Base-by-base conservation (phyloP, 2,329 filamentous ascomycete genomes). In the Venturia effusa region DNA sequence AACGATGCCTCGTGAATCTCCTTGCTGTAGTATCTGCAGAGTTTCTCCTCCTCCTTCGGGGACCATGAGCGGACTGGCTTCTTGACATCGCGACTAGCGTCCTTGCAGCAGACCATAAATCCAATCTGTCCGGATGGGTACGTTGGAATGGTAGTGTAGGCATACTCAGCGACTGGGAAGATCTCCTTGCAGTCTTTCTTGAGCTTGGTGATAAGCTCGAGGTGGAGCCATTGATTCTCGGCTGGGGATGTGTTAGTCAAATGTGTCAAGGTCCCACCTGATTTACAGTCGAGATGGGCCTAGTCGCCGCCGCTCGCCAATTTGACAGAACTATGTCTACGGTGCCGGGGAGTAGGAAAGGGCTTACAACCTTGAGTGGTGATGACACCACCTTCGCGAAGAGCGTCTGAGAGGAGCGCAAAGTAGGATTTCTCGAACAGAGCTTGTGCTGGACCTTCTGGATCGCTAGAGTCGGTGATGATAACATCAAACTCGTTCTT, bases 321-420 rank as follows among this genome's bases (percentile, higher is more conserved):
- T 48, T 22, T 24, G 61, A 51, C 24, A 24, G 43, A 41, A 43
- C 27, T 54, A 55, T 37, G 22, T 45, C 22, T 63, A 45, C 54
- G 43, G 51, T 22, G 51, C 27, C 34, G 19, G 68, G 70, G 64
- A 27, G 65, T 70, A 78, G 77, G 78, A 78, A 84, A 84, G 87
- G 88, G 86, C 91, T 85, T 92, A 96, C 91, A 96, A 99, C 94
- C 94, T 97, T 99, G 94, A 76, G 94, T 99, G 80, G 92, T 93
- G 81, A 99, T 97, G 75, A 99, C 92, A 82, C 94, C 94, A 79
- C 92, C 93, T 73, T 96, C 91, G 70, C 90, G 87, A 71, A 97
- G 87, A 72, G 94, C 94, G 74, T 88, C 89, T 77, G 88, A 83
- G 67, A 99, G 85, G 70, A 99, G 87, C 84, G 97, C 84, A 79